These are phyloP conservation scores for Asterophora lycoperdoides DNA, from an alignment of 768 basidiomycete genomes.

Conservation along the genomic window DNA sequence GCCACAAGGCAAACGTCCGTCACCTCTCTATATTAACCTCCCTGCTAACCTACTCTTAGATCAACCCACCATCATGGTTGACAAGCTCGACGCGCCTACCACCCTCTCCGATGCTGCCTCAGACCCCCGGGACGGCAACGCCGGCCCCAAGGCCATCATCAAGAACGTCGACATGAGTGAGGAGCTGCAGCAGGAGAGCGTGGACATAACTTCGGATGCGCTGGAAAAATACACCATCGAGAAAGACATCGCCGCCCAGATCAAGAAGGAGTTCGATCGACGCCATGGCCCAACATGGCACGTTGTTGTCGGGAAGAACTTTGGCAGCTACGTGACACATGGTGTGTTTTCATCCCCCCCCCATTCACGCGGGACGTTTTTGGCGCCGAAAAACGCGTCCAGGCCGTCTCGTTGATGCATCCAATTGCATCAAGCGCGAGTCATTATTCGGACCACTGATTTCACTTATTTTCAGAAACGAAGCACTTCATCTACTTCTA, in stretches of 20 bases:
- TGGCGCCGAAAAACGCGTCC: conserved; percentile 22
- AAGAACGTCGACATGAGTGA: conserved; percentile 97
- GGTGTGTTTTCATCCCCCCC: conserved; percentile 47
- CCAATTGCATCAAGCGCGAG: conserved; percentile 3
- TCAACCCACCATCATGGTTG: conserved; percentile 37
- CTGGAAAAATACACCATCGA: conserved; percentile 92
- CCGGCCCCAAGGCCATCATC: conserved; percentile 79
- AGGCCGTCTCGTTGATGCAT: conserved; percentile 2
- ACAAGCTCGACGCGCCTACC: conserved; percentile 56
- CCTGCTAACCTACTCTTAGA: conserved; percentile 8
- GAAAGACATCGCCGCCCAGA: conserved; percentile 96
- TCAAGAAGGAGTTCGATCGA: conserved; percentile 98
- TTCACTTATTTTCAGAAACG: conserved; percentile 58
- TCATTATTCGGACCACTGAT: conserved; percentile 9
- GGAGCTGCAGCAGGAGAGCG: conserved; percentile 93
- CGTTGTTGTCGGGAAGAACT: conserved; percentile 98
- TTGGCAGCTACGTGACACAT: conserved; percentile 97
- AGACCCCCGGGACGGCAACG: conserved; percentile 33
- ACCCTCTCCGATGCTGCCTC: conserved; percentile 51
- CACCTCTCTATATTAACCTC: conserved; percentile 2
- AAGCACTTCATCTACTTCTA: conserved; percentile 99
- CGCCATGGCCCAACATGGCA: conserved; percentile 95
- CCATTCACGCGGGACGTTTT: not conserved
- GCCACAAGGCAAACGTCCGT: conserved; percentile 12
- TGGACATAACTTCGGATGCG: conserved; percentile 81